These are phyloP conservation scores for Boletus subparvulus DNA, from an alignment of 768 basidiomycete species.

Conservation along the genomic window DNA sequence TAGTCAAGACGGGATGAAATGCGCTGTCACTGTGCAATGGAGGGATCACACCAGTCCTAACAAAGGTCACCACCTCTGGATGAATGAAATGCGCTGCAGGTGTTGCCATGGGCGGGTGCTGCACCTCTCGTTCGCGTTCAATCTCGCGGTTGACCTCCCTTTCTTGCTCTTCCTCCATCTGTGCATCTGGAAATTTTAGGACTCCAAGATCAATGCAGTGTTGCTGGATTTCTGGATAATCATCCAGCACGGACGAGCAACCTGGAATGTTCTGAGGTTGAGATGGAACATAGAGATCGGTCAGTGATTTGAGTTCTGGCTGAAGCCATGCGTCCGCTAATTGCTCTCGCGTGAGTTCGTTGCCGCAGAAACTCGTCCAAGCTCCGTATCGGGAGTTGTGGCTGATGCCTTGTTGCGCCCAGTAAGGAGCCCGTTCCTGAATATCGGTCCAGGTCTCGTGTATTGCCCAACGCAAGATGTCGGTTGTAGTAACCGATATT, in stretches of 20 bases:
- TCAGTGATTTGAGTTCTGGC: background rate
- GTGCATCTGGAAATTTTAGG: background rate
- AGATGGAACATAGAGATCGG: background rate
- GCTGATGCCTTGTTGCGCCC: background rate
- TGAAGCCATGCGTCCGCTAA: background rate
- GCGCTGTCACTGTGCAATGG: conserved; percentile 6
- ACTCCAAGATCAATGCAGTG: background rate
- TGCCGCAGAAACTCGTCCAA: background rate
- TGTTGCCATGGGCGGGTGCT: background rate
- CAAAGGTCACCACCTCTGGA: background rate
- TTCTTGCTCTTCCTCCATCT: conserved; percentile 42
- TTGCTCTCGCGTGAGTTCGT: background rate
- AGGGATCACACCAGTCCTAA: background rate
- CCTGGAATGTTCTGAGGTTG: background rate
- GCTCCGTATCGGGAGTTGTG: background rate
- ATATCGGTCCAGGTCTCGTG: conserved; percentile 28
- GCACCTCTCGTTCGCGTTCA: conserved; percentile 23
- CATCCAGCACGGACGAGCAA: background rate
- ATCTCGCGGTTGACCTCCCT: conserved; percentile 43
- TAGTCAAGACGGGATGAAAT: background rate
- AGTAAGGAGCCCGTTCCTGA: background rate
- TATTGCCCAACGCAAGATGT: background rate
- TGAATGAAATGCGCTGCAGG: background rate
- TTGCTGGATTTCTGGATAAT: background rate
- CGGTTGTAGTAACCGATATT: background rate